phyloP scores from a whole-genome alignment of 192 early-diverging fungal species.

The Mortierella alpina region DNA sequence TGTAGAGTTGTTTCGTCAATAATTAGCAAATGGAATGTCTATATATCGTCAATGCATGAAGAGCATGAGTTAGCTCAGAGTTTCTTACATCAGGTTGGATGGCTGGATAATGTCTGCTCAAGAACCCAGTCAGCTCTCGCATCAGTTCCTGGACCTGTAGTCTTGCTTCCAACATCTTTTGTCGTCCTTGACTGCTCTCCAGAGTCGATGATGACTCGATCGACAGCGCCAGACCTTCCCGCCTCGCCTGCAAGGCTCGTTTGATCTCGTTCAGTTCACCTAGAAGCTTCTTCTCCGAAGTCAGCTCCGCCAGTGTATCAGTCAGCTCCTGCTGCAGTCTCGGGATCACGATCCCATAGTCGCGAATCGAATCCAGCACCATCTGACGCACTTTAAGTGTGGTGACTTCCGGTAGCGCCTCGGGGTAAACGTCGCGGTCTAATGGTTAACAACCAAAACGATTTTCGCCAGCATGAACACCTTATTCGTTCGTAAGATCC shows the following conservation, averaged over 20 bases:
- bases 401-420: slow-evolving; percentile 20
- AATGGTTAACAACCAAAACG: background rate
- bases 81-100: slow-evolving; percentile 30
- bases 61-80: too few relatives aligned
- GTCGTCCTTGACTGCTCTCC: slow-evolving; percentile 18
- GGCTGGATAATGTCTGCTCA: slow-evolving; percentile 27
- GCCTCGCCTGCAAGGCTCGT: slow-evolving; percentile 42
- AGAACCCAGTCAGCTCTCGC: slow-evolving; percentile 29
- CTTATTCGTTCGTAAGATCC: too few relatives aligned
- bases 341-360: slow-evolving; percentile 20
- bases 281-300: slow-evolving; percentile 17
- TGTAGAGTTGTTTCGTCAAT: too few relatives aligned
- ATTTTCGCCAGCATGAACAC: too few relatives aligned
- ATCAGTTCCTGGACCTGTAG: slow-evolving; percentile 29
- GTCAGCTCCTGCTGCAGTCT: slow-evolving; percentile 22
- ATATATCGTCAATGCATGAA: too few relatives aligned
- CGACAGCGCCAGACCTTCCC: slow-evolving; percentile 9
- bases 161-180: slow-evolving; percentile 18
- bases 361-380: slow-evolving; percentile 24
- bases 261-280: slow-evolving; percentile 39
- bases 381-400: slow-evolving; percentile 22
- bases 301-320: slow-evolving; percentile 26
- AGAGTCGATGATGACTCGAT: slow-evolving; percentile 24
- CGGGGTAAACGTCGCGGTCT: slow-evolving; percentile 7
- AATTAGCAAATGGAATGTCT: too few relatives aligned